Conservation (phyloP, 169 alveolate genomes). For the Eimeria sp. region DNA sequence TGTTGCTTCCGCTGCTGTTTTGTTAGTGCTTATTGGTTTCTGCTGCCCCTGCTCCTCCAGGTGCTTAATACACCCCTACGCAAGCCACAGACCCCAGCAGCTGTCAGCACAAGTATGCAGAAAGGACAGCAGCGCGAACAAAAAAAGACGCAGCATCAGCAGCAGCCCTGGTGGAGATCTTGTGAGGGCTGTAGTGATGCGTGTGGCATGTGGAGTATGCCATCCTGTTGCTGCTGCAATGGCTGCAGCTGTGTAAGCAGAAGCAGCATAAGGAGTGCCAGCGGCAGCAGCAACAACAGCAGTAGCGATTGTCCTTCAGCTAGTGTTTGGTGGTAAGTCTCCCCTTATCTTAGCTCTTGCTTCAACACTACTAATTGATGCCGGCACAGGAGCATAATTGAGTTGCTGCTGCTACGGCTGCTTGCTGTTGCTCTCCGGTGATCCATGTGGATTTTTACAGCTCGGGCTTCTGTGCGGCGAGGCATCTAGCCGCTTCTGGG, state of each 20-base stretch:
- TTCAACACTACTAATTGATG: no score
- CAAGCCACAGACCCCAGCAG: not conserved
- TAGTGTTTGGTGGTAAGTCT: conserved; percentile 18
- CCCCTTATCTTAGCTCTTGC: not conserved
- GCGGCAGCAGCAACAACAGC: conserved; percentile 30
- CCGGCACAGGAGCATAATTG: no score
- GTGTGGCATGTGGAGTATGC: not conserved
- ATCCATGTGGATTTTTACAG: not conserved
- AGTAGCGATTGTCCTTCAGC: not conserved
- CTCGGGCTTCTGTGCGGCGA: conserved; percentile 10
- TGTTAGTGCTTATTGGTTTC: no score
- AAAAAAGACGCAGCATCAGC: not conserved
- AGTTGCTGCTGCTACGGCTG: no score
- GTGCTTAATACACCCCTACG: conserved; percentile 2
- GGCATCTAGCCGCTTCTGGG: not conserved
- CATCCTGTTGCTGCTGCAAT: not conserved
- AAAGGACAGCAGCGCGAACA: conserved; percentile 13
- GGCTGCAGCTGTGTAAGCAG: conserved; percentile 5
- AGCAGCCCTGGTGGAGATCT: conserved; percentile 16
- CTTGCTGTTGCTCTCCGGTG: not conserved
- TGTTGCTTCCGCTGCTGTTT: no score
- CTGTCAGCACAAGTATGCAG: not conserved
- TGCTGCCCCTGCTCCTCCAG: not conserved
- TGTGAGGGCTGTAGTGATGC: conserved; percentile 9
- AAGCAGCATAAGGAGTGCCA: not conserved